These are phyloP conservation scores for Dimargaris cristalligena DNA, from an alignment of 192 early-diverging fungal species.

Conservation along the genomic window DNA sequence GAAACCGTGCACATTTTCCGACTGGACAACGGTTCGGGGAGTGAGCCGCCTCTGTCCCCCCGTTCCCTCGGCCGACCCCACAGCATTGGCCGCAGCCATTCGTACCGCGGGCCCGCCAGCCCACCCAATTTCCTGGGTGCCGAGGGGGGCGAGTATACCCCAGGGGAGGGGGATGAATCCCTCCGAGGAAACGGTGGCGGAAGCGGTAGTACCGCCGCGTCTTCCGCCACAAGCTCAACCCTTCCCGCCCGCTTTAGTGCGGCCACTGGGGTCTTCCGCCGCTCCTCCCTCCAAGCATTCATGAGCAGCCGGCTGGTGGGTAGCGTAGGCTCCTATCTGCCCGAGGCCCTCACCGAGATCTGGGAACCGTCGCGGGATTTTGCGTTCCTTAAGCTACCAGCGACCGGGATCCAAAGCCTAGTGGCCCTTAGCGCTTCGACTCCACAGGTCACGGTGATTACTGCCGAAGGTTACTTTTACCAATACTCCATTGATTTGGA, in stretches of 20 bases:
- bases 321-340: constrained; percentile 71
- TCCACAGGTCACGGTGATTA: constrained; percentile 78
- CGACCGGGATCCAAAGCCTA: constrained; percentile 51
- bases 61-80: constrained; percentile 18
- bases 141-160: constrained; percentile 6
- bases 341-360: constrained; percentile 74
- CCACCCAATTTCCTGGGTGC: not conserved
- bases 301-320: constrained; percentile 48
- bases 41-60: constrained; percentile 2
- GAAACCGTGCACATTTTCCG: constrained; percentile 96
- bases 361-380: constrained; percentile 94
- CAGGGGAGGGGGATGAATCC: not conserved
- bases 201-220: constrained; percentile 1
- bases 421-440: constrained; percentile 57
- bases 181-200: constrained; percentile 6
- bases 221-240: constrained; percentile 6
- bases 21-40: constrained; percentile 19
- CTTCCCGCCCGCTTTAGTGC: constrained; percentile 20
- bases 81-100: constrained; percentile 15
- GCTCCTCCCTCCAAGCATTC: constrained; percentile 31
- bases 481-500: constrained; percentile 77
- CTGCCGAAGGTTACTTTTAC: constrained; percentile 80
- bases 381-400: constrained; percentile 77
- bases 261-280: constrained; percentile 39
- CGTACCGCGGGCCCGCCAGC: constrained; percentile 13